Conservation (phyloP, 139 green algal species). For the Chlamydomonas sp. region DNA sequence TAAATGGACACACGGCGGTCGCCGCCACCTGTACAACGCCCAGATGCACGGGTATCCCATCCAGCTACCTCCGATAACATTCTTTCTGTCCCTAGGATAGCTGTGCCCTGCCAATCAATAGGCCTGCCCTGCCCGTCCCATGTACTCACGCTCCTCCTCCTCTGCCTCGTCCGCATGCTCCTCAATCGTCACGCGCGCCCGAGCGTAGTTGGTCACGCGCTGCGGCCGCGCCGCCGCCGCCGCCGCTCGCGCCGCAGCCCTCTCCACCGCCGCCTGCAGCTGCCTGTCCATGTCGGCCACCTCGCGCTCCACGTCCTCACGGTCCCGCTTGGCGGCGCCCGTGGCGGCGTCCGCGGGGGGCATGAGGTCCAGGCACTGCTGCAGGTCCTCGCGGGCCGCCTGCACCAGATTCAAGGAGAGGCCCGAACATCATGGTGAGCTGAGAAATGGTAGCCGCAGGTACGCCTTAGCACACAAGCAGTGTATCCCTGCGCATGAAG, state of each 20-base stretch:
- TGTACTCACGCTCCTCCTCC: constrained; percentile 26
- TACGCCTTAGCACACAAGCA: too few species aligned
- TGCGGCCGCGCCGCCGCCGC: constrained; percentile 11
- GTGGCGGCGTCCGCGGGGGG: constrained; percentile 1
- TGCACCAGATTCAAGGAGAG: neutral
- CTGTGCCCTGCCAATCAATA: neutral
- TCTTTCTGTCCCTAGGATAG: too few species aligned
- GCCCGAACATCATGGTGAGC: neutral
- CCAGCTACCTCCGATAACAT: neutral
- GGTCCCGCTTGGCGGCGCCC: neutral
- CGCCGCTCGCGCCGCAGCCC: neutral
- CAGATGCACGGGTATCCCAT: neutral
- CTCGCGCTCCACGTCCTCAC: constrained; percentile 10
- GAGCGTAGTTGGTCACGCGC: constrained; percentile 34
- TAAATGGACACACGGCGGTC: too few species aligned
- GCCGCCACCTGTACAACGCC: too few species aligned
- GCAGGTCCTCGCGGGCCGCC: constrained; percentile 25
- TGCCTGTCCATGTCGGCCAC: neutral
- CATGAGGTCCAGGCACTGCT: constrained; percentile 20
- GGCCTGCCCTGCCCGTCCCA: neutral
- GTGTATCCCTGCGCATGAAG: too few species aligned
- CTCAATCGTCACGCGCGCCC: constrained; percentile 28
- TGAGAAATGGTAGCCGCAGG: neutral
- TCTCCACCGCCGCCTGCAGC: neutral
- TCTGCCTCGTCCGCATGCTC: constrained; percentile 38